phyloP scores from a whole-genome alignment of 2,329 filamentous ascomycete species.

The Pochonia chlamydosporia region DNA sequence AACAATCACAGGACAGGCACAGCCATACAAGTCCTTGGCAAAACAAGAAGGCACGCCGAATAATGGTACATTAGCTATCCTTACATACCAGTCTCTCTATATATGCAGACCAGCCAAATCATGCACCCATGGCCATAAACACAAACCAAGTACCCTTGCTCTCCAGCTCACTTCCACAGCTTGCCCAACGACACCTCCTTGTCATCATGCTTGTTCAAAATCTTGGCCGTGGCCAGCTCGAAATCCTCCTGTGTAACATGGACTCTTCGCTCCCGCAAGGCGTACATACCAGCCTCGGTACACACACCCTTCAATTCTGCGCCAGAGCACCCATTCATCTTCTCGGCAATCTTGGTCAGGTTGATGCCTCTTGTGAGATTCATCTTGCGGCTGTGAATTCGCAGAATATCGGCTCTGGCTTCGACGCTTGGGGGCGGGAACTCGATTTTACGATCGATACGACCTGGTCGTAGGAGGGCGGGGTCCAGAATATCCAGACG shows the following conservation, averaged over 20 bases:
- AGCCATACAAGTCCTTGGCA: not conserved
- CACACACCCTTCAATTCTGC: slow-evolving; percentile 98
- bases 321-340: slow-evolving; percentile 99
- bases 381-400: slow-evolving; percentile 97
- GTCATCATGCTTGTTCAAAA: slow-evolving; percentile 98
- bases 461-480: slow-evolving; percentile 87
- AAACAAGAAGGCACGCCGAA: no score
- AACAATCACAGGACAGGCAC: not conserved
- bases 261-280: slow-evolving; percentile 86
- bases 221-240: slow-evolving; percentile 96
- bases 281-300: slow-evolving; percentile 98
- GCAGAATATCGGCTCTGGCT: slow-evolving; percentile 92
- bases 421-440: slow-evolving; percentile 96
- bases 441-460: slow-evolving; percentile 98
- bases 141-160: slow-evolving; percentile 9
- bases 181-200: slow-evolving; percentile 91
- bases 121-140: not conserved
- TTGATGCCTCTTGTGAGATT: slow-evolving; percentile 97
- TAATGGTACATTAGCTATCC: slow-evolving; percentile 28
- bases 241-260: slow-evolving; percentile 99
- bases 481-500: slow-evolving; percentile 96
- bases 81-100: slow-evolving; percentile 25
- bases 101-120: slow-evolving; percentile 7
- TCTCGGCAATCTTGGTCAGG: slow-evolving; percentile 96
- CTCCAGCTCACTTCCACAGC: slow-evolving; percentile 51